Evolutionary conservation across 768 basidiomycete species (phyloP).

Genomic region (Phaeotremella fagi): DNA sequence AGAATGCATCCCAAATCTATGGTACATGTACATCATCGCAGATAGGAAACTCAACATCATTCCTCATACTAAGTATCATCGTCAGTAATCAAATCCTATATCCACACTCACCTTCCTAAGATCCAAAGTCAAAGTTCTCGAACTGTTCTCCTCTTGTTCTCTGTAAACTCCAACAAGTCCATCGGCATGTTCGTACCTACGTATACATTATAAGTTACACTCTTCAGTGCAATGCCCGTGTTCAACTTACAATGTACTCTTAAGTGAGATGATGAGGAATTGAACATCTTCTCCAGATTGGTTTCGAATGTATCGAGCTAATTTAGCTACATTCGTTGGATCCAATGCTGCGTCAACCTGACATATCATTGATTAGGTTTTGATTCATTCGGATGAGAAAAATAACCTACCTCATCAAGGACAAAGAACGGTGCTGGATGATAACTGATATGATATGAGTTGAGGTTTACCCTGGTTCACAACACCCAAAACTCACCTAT

Average conservation of each 20-base stretch:
- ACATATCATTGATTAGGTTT: not conserved
- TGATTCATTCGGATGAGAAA: not conserved
- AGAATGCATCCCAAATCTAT: no score
- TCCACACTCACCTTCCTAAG: conserved; percentile 51
- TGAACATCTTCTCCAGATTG: conserved; percentile 84
- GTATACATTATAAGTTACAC: conserved; percentile 2
- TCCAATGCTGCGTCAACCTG: conserved; percentile 84
- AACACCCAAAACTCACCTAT: conserved; percentile 57
- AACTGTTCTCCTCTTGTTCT: conserved; percentile 90
- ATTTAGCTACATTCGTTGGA: conserved; percentile 95
- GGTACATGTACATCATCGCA: no score
- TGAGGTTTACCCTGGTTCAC: not conserved
- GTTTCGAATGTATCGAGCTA: conserved; percentile 83
- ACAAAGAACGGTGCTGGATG: conserved; percentile 98
- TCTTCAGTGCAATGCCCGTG: not conserved
- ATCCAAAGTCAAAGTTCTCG: conserved; percentile 83
- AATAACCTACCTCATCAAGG: conserved; percentile 67
- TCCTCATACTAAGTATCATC: not conserved
- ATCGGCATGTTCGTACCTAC: conserved; percentile 72
- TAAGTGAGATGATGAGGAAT: conserved; percentile 95
- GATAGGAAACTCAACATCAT: no score
- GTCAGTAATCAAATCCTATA: not conserved
- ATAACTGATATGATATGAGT: conserved; percentile 61
- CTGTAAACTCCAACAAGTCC: conserved; percentile 91
- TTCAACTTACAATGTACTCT: conserved; percentile 62